A percentile compares a stretch with the other conserved stretches of the same genome.
Evolutionary conservation across 805 yeast species (phyloP).

Genomic region (Candida easanensis): DNA sequence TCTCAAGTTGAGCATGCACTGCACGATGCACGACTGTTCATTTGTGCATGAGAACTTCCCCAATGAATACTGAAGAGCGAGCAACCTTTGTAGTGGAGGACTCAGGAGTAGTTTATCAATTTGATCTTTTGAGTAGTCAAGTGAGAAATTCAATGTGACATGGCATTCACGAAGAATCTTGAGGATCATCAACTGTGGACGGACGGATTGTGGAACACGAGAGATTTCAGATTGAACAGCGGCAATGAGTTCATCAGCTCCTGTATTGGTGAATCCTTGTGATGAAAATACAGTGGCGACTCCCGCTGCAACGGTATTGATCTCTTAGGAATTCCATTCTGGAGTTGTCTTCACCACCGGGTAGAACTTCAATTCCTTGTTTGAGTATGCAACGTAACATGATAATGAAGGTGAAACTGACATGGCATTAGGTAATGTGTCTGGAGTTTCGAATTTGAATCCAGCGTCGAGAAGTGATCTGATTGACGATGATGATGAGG

Average conservation of each 20-base stretch:
- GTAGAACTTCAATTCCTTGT: conserved; percentile 17
- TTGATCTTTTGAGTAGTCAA: conserved; percentile 69
- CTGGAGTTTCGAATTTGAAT: conserved; percentile 42
- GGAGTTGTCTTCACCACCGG: conserved; percentile 1
- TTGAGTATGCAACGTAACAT: conserved; percentile 35
- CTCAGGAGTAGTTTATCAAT: conserved; percentile 72
- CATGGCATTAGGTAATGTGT: conserved; percentile 32
- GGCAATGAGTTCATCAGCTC: conserved; percentile 67
- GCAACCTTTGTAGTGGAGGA: conserved; percentile 72
- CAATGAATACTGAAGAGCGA: conserved; percentile 65
- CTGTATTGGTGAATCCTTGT: conserved; percentile 64
- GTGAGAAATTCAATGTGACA: conserved; percentile 65
- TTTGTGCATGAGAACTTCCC: conserved; percentile 40
- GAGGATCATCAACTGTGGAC: conserved; percentile 35
- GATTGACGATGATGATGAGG: conserved; percentile 36
- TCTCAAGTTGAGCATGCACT: conserved; percentile 65
- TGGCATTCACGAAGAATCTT: conserved; percentile 64
- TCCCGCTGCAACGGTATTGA: conserved; percentile 45
- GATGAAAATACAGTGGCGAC: conserved; percentile 66
- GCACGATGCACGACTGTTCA: conserved; percentile 29
- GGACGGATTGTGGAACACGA: conserved; percentile 22
- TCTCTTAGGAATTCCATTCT: conserved; percentile 14
- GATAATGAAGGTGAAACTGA: conserved; percentile 52
- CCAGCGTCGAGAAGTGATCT: conserved; percentile 52
- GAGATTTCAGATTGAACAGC: conserved; percentile 49